Base-by-base conservation (phyloP, 148 eudicot species). In the Vaccinium myrtillus region DNA sequence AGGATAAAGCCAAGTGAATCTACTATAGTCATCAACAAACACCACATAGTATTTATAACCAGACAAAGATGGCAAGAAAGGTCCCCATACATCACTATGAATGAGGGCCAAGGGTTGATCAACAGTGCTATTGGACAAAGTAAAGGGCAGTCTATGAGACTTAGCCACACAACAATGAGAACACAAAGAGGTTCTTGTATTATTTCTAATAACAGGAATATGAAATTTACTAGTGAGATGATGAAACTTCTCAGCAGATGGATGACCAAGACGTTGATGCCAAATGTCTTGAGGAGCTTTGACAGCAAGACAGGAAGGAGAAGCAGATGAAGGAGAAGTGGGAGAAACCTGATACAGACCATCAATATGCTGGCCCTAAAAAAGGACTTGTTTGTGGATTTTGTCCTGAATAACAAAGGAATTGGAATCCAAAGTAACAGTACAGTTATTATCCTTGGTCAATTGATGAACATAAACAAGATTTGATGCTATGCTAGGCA, bases 261-360 rank as follows among this genome's bases (percentile, higher is more conserved):
- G 69, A 61, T 21, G 69, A 1, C 69, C 69, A 5, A 61, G 8
- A 2, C 69, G 1, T 1, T 5, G 5, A 7, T 21, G 69, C 69
- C 69, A 61, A 8, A n/a, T 61, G 2, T 61, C 7, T 18, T 4
- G 2, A 19, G 67, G 3, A 61, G 23, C 67, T 0, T 61, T 61
- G 9, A 11, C 15, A 54, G 56, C 14, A 12, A 10, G 1, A 3
- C 56, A 54, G 2, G 58, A 4, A 54, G 19, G 5, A 54, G 58
- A 3, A 0, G 0, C 1, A 54, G 58, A 54, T 0, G 0, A 2
- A 13, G 14, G 0, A 54, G 2, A 12, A 54, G 15, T 10, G 0
- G 58, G 13, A 19, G 69, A 5, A 6, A 61, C 8, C 11, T 61
- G n/a, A 3, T 61, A 61, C 0, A 61, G 25, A 8, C 69, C 69